Percentiles rank a stretch among this genome's conserved stretches.
phyloP scores from a whole-genome alignment of 805 yeast genomes.

The Zygoascus bituminiphila region DNA sequence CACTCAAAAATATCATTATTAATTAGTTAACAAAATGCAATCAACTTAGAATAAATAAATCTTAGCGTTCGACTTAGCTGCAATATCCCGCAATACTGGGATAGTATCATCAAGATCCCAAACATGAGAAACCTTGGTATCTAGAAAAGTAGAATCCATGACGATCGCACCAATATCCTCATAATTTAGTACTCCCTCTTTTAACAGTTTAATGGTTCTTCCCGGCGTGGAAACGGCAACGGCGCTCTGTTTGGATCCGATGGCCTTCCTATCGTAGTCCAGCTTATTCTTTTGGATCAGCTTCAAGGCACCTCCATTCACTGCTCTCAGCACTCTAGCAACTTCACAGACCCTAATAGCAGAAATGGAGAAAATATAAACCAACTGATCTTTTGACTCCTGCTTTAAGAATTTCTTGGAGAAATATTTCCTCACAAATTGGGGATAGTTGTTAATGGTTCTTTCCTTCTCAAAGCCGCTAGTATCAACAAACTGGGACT shows the following conservation, averaged over 20 bases:
- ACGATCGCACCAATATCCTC: slow-evolving; percentile 46
- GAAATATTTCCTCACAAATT: slow-evolving; percentile 25
- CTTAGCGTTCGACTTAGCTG: slow-evolving; percentile 30
- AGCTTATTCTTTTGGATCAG: slow-evolving; percentile 68
- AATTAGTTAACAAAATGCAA: not conserved
- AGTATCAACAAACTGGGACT: slow-evolving; percentile 53
- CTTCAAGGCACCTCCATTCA: slow-evolving; percentile 51
- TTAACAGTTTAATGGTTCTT: slow-evolving; percentile 42
- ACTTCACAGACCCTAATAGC: slow-evolving; percentile 85
- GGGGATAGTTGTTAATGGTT: slow-evolving; percentile 45
- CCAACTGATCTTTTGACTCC: slow-evolving; percentile 28
- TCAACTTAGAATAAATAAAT: slow-evolving; percentile 41
- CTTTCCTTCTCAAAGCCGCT: slow-evolving; percentile 48
- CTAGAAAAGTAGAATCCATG: slow-evolving; percentile 54
- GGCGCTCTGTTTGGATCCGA: slow-evolving; percentile 29
- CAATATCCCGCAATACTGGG: slow-evolving; percentile 16
- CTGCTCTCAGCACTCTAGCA: slow-evolving; percentile 47
- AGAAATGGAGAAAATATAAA: slow-evolving; percentile 57
- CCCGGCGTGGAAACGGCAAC: slow-evolving; percentile 60
- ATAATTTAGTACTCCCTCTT: slow-evolving; percentile 35
- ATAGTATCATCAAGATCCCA: slow-evolving; percentile 41
- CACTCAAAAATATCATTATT: too few species aligned
- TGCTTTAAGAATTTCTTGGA: slow-evolving; percentile 2
- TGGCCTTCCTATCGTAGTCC: slow-evolving; percentile 50
- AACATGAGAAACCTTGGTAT: slow-evolving; percentile 48